Evolutionary conservation across 352 stramenopile genomes (phyloP).

Genomic region (Globisporangium echinulatum): DNA sequence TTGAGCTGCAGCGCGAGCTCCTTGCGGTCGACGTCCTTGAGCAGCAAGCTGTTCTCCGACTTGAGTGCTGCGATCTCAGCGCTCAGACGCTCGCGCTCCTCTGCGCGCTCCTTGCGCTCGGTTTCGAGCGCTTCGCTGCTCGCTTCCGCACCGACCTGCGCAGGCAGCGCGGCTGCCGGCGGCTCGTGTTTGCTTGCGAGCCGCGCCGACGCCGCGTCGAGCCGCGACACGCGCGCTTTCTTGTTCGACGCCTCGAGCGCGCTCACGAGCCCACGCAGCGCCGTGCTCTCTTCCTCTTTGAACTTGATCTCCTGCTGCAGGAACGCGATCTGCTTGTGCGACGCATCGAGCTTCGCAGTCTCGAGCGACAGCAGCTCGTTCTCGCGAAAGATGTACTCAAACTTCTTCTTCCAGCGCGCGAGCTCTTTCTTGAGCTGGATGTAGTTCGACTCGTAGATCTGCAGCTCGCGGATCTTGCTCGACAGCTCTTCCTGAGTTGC

Average conservation of each 20-base stretch:
- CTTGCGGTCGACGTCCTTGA: conserved; percentile 73
- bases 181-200: conserved; percentile 17
- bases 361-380: conserved; percentile 82
- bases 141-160: conserved; percentile 5
- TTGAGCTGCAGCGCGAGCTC: conserved; percentile 50
- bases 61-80: conserved; percentile 59
- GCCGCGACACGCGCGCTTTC: conserved; percentile 61
- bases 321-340: conserved; percentile 79
- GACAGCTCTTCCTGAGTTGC: conserved; percentile 74
- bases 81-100: conserved; percentile 41
- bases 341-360: conserved; percentile 77
- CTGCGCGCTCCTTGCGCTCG: conserved; percentile 25
- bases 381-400: conserved; percentile 82
- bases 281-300: conserved; percentile 73
- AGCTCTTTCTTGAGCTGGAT: conserved; percentile 72
- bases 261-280: conserved; percentile 63
- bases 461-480: conserved; percentile 72
- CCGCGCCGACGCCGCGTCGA: conserved; percentile 37
- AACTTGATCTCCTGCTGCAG: conserved; percentile 84
- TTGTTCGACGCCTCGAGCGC: conserved; percentile 77
- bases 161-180: conserved; percentile 16
- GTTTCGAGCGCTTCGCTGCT: conserved; percentile 28
- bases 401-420: conserved; percentile 82
- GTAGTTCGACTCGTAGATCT: conserved; percentile 81
- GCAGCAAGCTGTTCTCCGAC: conserved; percentile 59